Evolutionary conservation across 2,329 filamentous ascomycete species (phyloP), one percentile per base, ranked within the genome.

Genomic region (Penicillium sclerotiorum): DNA sequence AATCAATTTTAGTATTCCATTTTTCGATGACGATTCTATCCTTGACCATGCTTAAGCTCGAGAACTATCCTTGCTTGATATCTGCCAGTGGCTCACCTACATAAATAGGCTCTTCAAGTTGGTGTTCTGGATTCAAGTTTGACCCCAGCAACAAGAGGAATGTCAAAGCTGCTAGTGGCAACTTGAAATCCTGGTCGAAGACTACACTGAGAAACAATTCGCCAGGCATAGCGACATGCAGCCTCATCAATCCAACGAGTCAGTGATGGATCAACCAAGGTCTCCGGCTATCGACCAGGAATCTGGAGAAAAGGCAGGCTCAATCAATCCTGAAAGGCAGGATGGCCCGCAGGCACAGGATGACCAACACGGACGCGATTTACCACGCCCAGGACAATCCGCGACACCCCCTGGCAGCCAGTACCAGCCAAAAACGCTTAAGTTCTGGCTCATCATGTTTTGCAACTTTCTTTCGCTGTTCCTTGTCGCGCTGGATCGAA

Each of bases 401-500:
- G 27, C 11, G 12, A n/a, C 13, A 3, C 21, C n/a, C 21, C 11
- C 21, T 15, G 42, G 15, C 8, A 20, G n/a, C n/a, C 42, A 36
- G 12, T 45, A 36, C n/a, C 30, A 25, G 8, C 42, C 42, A 5
- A 15, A 13, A 20, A 45, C 42, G 18, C 30, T 25, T 7, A 33
- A 45, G 6, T 45, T 45, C 32, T 45, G 42, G 42, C 33, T 45
- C 1, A 37, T 45, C n/a, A 36, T 45, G 21, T 22, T 35, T 8
- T 45, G 30, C 22, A 45, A 45, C 11, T 45, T 45, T 15, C 21
- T 45, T 2, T 17, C 30, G 6, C 17, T 44, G 83, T 83, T 62
- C 17, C 37, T 50, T 4, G 48, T 45, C n/a, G 43, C 38, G 28
- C n/a, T 42, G 42, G 69, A 80, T 39, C 80, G 80, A 44, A 67